These are phyloP conservation scores for Aureobasidium subglaciale DNA, from an alignment of 2,329 filamentous ascomycete genomes.

Conservation along the genomic window DNA sequence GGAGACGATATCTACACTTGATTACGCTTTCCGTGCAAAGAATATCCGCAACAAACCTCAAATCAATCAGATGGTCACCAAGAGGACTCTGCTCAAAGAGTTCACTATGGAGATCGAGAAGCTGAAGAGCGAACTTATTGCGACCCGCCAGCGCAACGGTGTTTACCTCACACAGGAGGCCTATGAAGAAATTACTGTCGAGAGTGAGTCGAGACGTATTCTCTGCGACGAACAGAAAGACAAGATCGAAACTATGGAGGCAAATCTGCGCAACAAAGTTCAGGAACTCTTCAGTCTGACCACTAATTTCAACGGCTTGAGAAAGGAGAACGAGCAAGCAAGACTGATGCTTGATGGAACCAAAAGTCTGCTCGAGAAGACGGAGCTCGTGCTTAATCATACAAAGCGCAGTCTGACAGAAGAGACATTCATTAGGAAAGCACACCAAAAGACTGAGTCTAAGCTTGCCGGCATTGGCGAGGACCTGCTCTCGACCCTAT, in stretches of 20 bases:
- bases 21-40: slow-evolving; percentile 96
- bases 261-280: slow-evolving; percentile 83
- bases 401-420: slow-evolving; percentile 72
- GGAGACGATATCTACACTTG: slow-evolving; percentile 94
- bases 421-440: slow-evolving; percentile 71
- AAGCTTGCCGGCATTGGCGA: slow-evolving; percentile 66
- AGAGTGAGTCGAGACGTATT: slow-evolving; percentile 87
- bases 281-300: slow-evolving; percentile 85
- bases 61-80: slow-evolving; percentile 83
- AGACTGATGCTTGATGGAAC: slow-evolving; percentile 68
- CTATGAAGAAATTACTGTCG: slow-evolving; percentile 83
- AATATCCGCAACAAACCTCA: slow-evolving; percentile 98
- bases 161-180: slow-evolving; percentile 86
- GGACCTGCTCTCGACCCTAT: slow-evolving; percentile 69
- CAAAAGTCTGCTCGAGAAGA: slow-evolving; percentile 75
- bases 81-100: slow-evolving; percentile 84
- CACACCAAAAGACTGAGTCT: slow-evolving; percentile 78
- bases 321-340: slow-evolving; percentile 80
- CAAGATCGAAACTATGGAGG: slow-evolving; percentile 86
- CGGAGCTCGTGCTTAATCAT: slow-evolving; percentile 71
- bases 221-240: slow-evolving; percentile 87
- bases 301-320: slow-evolving; percentile 77
- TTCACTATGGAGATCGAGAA: slow-evolving; percentile 92
- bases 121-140: slow-evolving; percentile 86
- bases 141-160: slow-evolving; percentile 86